Evolutionary conservation across 257 asterid species (phyloP), one percentile per base, ranked within the genome.

Genomic region (Orobanche coerulescens): DNA sequence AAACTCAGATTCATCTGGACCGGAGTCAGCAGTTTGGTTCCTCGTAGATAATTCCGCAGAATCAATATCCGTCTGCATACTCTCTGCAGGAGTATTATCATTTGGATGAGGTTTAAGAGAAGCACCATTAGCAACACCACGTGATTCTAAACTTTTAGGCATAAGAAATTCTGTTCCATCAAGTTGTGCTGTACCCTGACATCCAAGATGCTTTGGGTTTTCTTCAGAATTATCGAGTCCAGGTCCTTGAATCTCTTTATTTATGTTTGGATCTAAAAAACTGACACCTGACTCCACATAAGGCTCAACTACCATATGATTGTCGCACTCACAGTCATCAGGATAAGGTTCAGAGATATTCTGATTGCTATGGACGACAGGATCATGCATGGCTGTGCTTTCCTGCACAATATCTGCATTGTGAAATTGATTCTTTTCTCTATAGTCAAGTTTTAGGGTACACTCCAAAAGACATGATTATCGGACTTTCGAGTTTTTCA

Each of bases 1-100:
- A 71, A 88, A 70, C 77, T 84, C 95, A 28, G 71, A 69, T 70
- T 87, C 87, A 69, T 86, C 81, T 49, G 81, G 77, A 70, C 76
- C 81, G 37, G 91, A 86, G 56, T 76, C 79, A 24, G 42, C 51
- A 43, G 50, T 44, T 63, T 58, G 76, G 47, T 13, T 62, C 52
- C 40, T 56, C 19, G 68, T 53, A 39, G 37, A 19, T 48, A 46
- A 58, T 55, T 69, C 78, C 61, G 70, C 64, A 58, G 66, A 74
- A 59, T 73, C 77, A 37, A 59, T 65, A 70, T 70, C 79, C 24
- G 55, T 30, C 68, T 64, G 74, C 68, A 61, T 50, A 31, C 52
- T 64, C 42, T 60, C 73, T n/a, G 24, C 58, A 14, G 4, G 70
- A 24, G 78, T 71, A 65, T 67, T 71, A 65, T 67, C 71, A 49